Percentiles rank a stretch among this genome's conserved stretches.
phyloP scores from a whole-genome alignment of 768 basidiomycete genomes.

The Termitomyces sp. region DNA sequence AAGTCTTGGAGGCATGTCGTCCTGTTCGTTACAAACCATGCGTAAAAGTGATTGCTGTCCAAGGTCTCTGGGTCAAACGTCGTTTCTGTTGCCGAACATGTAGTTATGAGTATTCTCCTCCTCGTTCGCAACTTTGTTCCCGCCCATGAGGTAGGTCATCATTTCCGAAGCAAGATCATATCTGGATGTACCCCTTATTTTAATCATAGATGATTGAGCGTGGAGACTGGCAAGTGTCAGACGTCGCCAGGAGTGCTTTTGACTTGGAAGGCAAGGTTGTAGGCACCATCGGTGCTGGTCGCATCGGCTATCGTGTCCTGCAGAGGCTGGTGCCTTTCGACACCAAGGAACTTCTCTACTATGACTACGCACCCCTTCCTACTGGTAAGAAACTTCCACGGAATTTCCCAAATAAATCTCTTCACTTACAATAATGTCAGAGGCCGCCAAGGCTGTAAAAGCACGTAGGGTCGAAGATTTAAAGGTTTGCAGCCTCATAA shows the following conservation, averaged over 20 bases:
- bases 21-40: neutral
- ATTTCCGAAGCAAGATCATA: neutral
- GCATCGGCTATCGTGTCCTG: constrained; percentile 83
- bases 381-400: constrained; percentile 31
- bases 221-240: constrained; percentile 85
- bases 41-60: constrained; percentile 10
- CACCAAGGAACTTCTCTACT: constrained; percentile 88
- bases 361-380: constrained; percentile 75
- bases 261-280: constrained; percentile 91
- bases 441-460: constrained; percentile 60
- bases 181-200: neutral
- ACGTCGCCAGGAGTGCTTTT: constrained; percentile 76
- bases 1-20: constrained; percentile 60
- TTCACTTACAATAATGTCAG: constrained; percentile 20
- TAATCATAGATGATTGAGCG: constrained; percentile 60
- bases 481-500: constrained; percentile 42
- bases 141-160: constrained; percentile 64
- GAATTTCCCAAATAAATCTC: neutral
- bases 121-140: constrained; percentile 89
- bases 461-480: constrained; percentile 77
- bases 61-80: constrained; percentile 86
- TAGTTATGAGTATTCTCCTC: constrained; percentile 84
- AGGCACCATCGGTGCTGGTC: constrained; percentile 80
- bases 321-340: constrained; percentile 79
- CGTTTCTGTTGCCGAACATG: constrained; percentile 88